Base-by-base conservation (phyloP, 2,329 filamentous ascomycete species). In the Fusarium papillatum region DNA sequence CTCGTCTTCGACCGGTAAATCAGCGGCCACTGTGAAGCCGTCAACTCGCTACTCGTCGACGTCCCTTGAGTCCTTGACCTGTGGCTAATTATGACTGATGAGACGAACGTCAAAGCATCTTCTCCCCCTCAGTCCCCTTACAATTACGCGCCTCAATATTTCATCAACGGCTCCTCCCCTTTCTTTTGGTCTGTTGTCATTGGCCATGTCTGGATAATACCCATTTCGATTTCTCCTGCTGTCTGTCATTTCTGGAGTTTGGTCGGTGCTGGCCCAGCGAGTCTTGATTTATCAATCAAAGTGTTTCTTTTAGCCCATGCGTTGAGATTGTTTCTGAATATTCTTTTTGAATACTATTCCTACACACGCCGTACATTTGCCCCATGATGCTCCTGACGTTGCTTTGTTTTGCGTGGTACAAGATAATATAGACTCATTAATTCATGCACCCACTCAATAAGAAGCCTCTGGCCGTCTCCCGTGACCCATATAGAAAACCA, bases 1-100 rank as follows among this genome's bases (percentile, higher is more conserved):
- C 87, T 97, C 70, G 90, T 97, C 65, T 92, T 90, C 78, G 84
- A 87, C 71, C 83, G 84, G 76, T 87, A 85, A 83, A 68, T 77
- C 67, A 69, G n/a, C 59, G 66, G 61, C 38, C 24, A 10, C 22
- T 26, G 36, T 5, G 14, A 53, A 60, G 63, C 19, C 34, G 16
- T 50, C n/a, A 29, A 38, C 38, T n/a, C 17, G 10, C 38, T 7
- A 36, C 66, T 53, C 43, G 16, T 11, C 24, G 46, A 50, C 24
- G 26, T 50, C 43, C 22, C 22, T 13, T 19, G 22, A 24, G 22
- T 48, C 46, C 22, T 48, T 16, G 22, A 14, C 22, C 22, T 14
- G 43, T 16, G 24, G 46, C 46, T 29, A 10, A 31, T 59, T 16
- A 24, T 43, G 22, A 59, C 43, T 66, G 22, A 50, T 24, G 34